A percentile compares a stretch with the other conserved stretches of the same genome.
Evolutionary conservation across 768 basidiomycete genomes (phyloP).

Genomic region (Lactarius indigo): DNA sequence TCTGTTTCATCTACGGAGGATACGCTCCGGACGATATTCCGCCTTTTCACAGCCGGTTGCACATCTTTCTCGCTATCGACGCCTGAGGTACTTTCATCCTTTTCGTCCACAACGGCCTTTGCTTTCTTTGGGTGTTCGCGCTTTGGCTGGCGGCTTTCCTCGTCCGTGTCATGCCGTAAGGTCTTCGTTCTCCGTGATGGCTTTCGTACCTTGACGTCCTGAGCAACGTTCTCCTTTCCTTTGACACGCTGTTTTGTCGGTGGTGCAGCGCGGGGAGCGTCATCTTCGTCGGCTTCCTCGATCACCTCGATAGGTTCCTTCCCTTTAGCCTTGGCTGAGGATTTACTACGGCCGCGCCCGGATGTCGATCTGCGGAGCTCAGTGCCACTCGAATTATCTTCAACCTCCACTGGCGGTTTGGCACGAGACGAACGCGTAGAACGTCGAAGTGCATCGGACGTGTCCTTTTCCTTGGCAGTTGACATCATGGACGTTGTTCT

Average conservation of each 20-base stretch:
- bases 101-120: conserved; percentile 3
- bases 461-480: conserved; percentile 6
- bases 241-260: conserved; percentile 31
- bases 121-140: conserved; percentile 14
- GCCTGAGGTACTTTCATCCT: conserved; percentile 13
- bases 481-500: conserved; percentile 13
- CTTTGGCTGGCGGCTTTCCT: conserved; percentile 21
- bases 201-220: conserved; percentile 1
- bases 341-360: conserved; percentile 28
- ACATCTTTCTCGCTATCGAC: conserved; percentile 13
- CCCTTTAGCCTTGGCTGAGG: conserved; percentile 21
- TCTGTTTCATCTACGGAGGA: conserved; percentile 9
- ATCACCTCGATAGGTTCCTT: conserved; percentile 31
- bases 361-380: conserved; percentile 30
- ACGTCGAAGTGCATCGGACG: conserved; percentile 22
- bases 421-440: conserved; percentile 25
- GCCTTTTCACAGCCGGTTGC: conserved; percentile 7
- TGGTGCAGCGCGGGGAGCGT: conserved; percentile 27
- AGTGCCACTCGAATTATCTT: conserved; percentile 30
- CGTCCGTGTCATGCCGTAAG: conserved; percentile 23
- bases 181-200: conserved; percentile 16
- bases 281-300: conserved; percentile 31
- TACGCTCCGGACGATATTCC: not conserved
- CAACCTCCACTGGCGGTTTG: conserved; percentile 8
- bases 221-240: conserved; percentile 29